Conservation (phyloP, 2,329 filamentous ascomycete species). For the Penicillium sp. region DNA sequence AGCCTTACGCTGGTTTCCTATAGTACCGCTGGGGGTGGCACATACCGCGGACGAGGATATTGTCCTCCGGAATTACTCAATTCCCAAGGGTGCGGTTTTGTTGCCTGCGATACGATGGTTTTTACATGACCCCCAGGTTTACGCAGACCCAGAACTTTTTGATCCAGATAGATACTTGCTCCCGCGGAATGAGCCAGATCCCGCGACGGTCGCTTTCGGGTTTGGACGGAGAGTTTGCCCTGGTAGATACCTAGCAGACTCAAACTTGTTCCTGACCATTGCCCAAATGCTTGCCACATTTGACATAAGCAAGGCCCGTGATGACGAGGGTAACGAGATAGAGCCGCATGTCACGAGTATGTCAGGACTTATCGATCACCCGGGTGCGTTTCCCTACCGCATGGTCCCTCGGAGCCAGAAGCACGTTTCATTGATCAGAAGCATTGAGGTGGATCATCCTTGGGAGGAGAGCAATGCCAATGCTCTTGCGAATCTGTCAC, state of each 20-base stretch:
- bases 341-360: slow-evolving; percentile 33
- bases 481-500: too few relatives aligned
- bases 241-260: slow-evolving; percentile 39
- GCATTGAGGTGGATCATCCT: slow-evolving; percentile 32
- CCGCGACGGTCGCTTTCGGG: slow-evolving; percentile 30
- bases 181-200: slow-evolving; percentile 32
- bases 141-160: slow-evolving; percentile 30
- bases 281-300: slow-evolving; percentile 47
- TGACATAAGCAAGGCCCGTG: slow-evolving; percentile 33
- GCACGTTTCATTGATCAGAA: slow-evolving; percentile 29
- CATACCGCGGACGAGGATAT: slow-evolving; percentile 18
- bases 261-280: slow-evolving; percentile 36
- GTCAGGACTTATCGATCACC: slow-evolving; percentile 32
- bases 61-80: slow-evolving; percentile 16
- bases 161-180: slow-evolving; percentile 36
- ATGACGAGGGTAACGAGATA: slow-evolving; percentile 34
- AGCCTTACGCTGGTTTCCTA: slow-evolving; percentile 22
- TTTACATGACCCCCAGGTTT: slow-evolving; percentile 32
- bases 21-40: slow-evolving; percentile 18
- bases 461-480: slow-evolving; percentile 33
- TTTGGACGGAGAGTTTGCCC: slow-evolving; percentile 42
- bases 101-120: slow-evolving; percentile 14
- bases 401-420: slow-evolving; percentile 32
- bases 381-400: slow-evolving; percentile 28
- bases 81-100: slow-evolving; percentile 23